Evolutionary conservation across 495 filamentous ascomycete species (phyloP).

Genomic region (Glutinoglossum americanum): DNA sequence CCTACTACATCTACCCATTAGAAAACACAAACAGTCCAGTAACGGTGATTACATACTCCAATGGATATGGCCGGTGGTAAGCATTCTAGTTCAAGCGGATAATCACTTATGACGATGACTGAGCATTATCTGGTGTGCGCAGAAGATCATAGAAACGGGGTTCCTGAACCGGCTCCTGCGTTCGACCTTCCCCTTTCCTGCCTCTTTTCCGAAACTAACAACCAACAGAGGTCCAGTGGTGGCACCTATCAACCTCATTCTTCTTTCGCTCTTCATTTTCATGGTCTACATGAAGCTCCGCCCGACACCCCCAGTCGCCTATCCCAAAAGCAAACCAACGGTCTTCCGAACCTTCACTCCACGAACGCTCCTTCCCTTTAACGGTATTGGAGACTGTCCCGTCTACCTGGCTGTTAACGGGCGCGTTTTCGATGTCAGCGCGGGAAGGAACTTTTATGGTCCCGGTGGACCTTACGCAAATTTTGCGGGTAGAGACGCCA

Average conservation of each 20-base stretch:
- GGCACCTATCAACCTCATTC: constrained; percentile 60
- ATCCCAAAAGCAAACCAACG: constrained; percentile 45
- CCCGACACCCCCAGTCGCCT: constrained; percentile 31
- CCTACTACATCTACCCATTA: too few relatives aligned
- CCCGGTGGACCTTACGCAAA: constrained; percentile 84
- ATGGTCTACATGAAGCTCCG: constrained; percentile 47
- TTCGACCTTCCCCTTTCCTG: not conserved
- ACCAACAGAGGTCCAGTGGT: constrained; percentile 32
- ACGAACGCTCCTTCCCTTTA: constrained; percentile 64
- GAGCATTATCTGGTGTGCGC: not conserved
- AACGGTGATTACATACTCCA: not conserved
- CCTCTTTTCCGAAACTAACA: not conserved
- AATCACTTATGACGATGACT: not conserved
- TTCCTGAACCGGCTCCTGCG: not conserved
- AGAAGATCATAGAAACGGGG: not conserved
- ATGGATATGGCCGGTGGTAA: not conserved
- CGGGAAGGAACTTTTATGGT: constrained; percentile 79
- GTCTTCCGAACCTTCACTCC: constrained; percentile 90
- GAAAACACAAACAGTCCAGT: not conserved
- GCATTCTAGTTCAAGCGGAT: not conserved
- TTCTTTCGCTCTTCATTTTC: constrained; percentile 45
- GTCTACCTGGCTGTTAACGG: constrained; percentile 76
- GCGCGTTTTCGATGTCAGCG: constrained; percentile 66
- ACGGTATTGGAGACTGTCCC: constrained; percentile 36
- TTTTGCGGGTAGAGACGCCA: constrained; percentile 90